These are phyloP conservation scores for Pichia sorboxylosa DNA, from an alignment of 1,139 yeast genomes.

Conservation along the genomic window DNA sequence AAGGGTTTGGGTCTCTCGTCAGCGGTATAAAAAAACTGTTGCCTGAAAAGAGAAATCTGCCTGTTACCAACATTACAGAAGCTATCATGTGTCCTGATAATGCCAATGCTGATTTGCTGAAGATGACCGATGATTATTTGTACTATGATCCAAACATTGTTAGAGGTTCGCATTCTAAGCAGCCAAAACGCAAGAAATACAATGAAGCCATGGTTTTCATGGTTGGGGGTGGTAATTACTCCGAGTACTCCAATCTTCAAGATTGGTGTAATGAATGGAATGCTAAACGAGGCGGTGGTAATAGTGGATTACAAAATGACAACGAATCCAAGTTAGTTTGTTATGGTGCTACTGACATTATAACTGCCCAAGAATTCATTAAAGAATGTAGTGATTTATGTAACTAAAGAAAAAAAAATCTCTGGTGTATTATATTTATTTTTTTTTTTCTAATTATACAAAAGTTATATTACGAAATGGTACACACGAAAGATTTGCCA, in stretches of 20 bases:
- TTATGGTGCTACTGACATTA: conserved; percentile 79
- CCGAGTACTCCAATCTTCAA: conserved; percentile 87
- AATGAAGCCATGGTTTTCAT: conserved; percentile 79
- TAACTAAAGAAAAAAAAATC: neutral
- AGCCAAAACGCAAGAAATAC: conserved; percentile 76
- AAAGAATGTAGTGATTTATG: conserved; percentile 50
- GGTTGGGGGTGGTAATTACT: conserved; percentile 93
- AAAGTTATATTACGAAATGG: no score
- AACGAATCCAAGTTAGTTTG: conserved; percentile 35
- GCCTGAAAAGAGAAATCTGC: conserved; percentile 80
- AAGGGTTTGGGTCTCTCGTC: conserved; percentile 77
- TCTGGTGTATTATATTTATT: neutral
- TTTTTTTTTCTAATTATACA: neutral
- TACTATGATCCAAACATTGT: conserved; percentile 79
- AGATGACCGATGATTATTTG: conserved; percentile 76
- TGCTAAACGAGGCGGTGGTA: conserved; percentile 8
- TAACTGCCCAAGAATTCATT: conserved; percentile 68
- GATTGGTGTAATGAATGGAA: conserved; percentile 55
- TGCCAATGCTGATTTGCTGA: conserved; percentile 49
- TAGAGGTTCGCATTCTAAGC: conserved; percentile 81
- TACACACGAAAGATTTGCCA: no score
- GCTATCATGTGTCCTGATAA: conserved; percentile 76
- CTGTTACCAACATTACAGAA: conserved; percentile 83
- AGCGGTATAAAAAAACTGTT: conserved; percentile 78
- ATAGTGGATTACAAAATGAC: neutral